Conservation (phyloP, 129 eudicot genomes). For the Sambucus nigra region DNA sequence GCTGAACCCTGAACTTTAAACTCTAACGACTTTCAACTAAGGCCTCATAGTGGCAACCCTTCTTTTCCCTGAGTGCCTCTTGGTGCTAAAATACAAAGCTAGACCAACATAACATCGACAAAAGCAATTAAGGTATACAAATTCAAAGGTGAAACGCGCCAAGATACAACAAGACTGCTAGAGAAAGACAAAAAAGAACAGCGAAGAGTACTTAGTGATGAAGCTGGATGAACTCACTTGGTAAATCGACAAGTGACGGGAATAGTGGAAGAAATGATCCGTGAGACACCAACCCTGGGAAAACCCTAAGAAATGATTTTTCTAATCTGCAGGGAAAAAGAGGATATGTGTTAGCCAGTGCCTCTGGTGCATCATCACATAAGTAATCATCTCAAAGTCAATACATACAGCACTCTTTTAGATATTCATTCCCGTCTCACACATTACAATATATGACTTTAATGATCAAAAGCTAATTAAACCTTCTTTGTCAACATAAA, state of each 20-base stretch:
- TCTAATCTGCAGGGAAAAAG: conserved; percentile 51
- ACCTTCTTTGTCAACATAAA: background rate
- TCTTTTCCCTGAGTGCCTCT: background rate
- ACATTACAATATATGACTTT: background rate
- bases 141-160: background rate
- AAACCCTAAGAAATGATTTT: conserved; percentile 46
- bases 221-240: conserved; percentile 39
- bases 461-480: background rate
- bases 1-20: too few relatives aligned
- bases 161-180: background rate
- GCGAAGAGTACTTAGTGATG: background rate
- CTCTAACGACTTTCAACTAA: too few relatives aligned
- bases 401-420: background rate
- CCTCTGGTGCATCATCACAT: background rate
- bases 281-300: conserved; percentile 67
- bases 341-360: conserved; percentile 6
- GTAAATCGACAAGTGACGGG: conserved; percentile 74
- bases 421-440: background rate
- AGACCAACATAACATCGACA: background rate
- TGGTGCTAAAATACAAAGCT: background rate
- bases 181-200: background rate
- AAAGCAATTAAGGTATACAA: background rate
- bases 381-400: background rate
- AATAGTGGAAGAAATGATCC: conserved; percentile 93
- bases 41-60: background rate